Conservation (phyloP, 2,329 filamentous ascomycete species). For the Escovopsis sp. region DNA sequence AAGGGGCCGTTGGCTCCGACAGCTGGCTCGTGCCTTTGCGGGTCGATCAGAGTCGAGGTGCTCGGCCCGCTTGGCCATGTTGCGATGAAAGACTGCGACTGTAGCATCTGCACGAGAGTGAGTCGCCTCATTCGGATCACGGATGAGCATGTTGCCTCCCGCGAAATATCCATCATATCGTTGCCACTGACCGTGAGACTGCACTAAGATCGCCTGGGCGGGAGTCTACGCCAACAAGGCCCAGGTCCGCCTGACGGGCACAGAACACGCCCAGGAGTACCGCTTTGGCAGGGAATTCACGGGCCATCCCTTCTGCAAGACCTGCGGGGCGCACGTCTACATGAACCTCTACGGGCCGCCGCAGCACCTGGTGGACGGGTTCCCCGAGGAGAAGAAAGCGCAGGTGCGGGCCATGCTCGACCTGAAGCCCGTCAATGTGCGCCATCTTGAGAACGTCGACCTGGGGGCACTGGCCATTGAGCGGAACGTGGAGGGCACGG, state of each 20-base stretch:
- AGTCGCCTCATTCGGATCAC: not conserved
- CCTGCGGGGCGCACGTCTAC: constrained; percentile 16
- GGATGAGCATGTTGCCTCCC: no score
- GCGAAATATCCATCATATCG: no score
- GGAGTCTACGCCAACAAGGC: constrained; percentile 15
- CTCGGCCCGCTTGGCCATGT: constrained; percentile 19
- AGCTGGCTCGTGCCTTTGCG: constrained; percentile 13
- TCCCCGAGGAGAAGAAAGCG: constrained; percentile 12
- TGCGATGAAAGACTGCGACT: constrained; percentile 27
- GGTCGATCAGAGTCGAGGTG: constrained; percentile 10
- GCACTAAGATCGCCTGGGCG: constrained; percentile 13
- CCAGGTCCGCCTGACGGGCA: constrained; percentile 13
- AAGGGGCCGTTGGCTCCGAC: not conserved
- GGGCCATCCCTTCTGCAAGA: constrained; percentile 12
- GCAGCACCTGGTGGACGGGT: constrained; percentile 12
- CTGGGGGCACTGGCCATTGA: constrained; percentile 4
- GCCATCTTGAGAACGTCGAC: constrained; percentile 11
- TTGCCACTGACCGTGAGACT: not conserved
- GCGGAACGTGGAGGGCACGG: constrained; percentile 11
- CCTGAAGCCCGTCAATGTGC: constrained; percentile 13
- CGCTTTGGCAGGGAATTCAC: constrained; percentile 8
- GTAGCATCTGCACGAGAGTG: constrained; percentile 19
- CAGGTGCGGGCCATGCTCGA: constrained; percentile 11
- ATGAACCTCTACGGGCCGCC: constrained; percentile 16
- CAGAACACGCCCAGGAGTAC: constrained; percentile 15